Evolutionary conservation across 1,284 basidiomycete species (phyloP).

Genomic region (Cryptococcus maquisensis): DNA sequence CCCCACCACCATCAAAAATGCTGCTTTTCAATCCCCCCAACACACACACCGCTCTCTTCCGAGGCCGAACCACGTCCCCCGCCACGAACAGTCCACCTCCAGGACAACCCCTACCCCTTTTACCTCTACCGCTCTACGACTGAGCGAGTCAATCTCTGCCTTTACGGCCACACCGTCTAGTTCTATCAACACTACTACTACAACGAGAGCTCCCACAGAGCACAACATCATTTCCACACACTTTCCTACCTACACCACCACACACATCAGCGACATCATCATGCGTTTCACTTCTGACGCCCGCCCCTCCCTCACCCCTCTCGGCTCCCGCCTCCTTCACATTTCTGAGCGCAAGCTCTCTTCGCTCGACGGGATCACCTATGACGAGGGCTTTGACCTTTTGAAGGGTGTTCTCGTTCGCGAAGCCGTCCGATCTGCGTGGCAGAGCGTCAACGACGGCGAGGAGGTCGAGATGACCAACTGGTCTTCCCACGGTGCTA

Average conservation of each 20-base stretch:
- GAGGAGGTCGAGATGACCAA: conserved; percentile 28
- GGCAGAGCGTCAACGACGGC: conserved; percentile 36
- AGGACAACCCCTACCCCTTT: neutral
- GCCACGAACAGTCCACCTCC: neutral
- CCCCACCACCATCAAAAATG: conserved; percentile 4
- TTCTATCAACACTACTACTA: neutral
- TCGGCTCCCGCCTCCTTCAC: conserved; percentile 38
- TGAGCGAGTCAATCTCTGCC: neutral
- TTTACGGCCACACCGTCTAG: neutral
- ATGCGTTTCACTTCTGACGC: conserved; percentile 38
- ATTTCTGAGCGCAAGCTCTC: conserved; percentile 40
- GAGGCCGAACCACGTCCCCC: neutral
- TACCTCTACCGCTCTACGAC: neutral
- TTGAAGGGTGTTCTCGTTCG: conserved; percentile 36
- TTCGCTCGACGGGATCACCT: conserved; percentile 27
- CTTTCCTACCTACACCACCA: neutral
- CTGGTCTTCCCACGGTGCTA: conserved; percentile 30
- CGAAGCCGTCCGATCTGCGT: conserved; percentile 38
- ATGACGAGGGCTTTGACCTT: conserved; percentile 26
- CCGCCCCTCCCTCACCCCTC: conserved; percentile 37
- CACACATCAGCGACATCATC: neutral
- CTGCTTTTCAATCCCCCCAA: neutral
- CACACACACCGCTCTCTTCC: neutral
- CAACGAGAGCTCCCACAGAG: neutral
- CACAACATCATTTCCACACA: neutral